Conservation (phyloP, 495 filamentous ascomycete genomes). For the Xylaria scruposa region DNA sequence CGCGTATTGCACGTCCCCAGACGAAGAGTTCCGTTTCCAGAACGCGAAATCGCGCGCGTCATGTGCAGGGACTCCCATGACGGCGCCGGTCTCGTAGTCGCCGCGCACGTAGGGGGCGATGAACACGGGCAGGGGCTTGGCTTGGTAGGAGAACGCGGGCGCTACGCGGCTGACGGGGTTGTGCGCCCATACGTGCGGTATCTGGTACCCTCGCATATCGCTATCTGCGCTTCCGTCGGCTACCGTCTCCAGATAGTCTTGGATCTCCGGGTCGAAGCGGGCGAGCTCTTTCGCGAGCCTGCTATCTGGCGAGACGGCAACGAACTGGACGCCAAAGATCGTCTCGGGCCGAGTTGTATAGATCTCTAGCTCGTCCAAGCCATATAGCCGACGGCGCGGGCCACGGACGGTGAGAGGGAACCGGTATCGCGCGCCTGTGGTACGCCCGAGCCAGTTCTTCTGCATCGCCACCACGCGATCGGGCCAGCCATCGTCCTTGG, state of each 20-base stretch:
- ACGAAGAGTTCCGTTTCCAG: conserved; percentile 70
- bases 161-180: conserved; percentile 68
- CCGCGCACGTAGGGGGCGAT: conserved; percentile 86
- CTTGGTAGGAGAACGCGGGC: conserved; percentile 40
- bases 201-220: conserved; percentile 75
- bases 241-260: conserved; percentile 68
- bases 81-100: conserved; percentile 85
- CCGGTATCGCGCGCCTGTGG: conserved; percentile 71
- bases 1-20: conserved; percentile 59
- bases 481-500: conserved; percentile 72
- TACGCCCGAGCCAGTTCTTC: conserved; percentile 86
- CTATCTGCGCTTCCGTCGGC: conserved; percentile 65
- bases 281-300: conserved; percentile 70
- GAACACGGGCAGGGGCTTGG: conserved; percentile 70
- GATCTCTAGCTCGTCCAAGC: conserved; percentile 61
- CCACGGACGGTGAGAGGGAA: conserved; percentile 62
- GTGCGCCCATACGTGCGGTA: conserved; percentile 64
- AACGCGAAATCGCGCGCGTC: conserved; percentile 79
- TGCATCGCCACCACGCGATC: conserved; percentile 84
- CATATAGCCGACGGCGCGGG: conserved; percentile 39
- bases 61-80: conserved; percentile 92
- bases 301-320: conserved; percentile 78
- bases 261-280: conserved; percentile 63
- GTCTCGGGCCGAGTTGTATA: conserved; percentile 89
- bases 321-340: conserved; percentile 80